A percentile compares a stretch with the other conserved stretches of the same genome.
Conservation (phyloP, 1,284 basidiomycete genomes). For the Butyriboletus appendiculatus region DNA sequence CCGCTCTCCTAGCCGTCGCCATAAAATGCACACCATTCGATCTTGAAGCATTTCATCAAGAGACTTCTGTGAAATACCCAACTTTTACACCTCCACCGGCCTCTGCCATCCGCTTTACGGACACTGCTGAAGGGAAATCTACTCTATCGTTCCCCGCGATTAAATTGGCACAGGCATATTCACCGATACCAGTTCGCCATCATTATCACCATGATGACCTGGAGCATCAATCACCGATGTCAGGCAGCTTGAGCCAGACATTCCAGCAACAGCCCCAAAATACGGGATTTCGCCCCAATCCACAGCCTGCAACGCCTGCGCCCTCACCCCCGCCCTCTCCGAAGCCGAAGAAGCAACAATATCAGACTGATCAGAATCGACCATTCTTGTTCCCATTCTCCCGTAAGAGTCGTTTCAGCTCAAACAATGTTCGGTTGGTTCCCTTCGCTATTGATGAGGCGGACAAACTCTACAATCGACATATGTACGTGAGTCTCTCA, state of each 20-base stretch:
- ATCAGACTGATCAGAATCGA: constrained; percentile 94
- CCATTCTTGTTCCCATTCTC: constrained; percentile 98
- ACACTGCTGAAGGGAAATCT: constrained; percentile 36
- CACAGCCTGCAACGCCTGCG: constrained; percentile 81
- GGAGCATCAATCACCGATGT: constrained; percentile 47
- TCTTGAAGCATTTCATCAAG: constrained; percentile 83
- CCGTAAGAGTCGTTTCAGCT: constrained; percentile 39
- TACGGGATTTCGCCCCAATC: constrained; percentile 50
- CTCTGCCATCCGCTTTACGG: constrained; percentile 34
- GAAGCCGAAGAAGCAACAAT: constrained; percentile 98
- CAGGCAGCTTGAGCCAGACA: constrained; percentile 42
- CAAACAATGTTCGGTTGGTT: constrained; percentile 64
- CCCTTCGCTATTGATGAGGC: constrained; percentile 97
- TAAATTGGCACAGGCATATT: constrained; percentile 86
- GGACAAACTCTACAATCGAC: constrained; percentile 84
- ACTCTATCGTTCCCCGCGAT: constrained; percentile 47
- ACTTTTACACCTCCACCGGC: constrained; percentile 72
- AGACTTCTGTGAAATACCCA: constrained; percentile 92
- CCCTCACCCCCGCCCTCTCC: constrained; percentile 87
- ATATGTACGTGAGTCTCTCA: constrained; percentile 89
- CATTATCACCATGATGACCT: constrained; percentile 85
- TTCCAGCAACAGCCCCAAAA: constrained; percentile 49
- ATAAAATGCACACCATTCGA: constrained; percentile 90
- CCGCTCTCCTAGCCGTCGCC: constrained; percentile 40
- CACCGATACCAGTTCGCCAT: constrained; percentile 91